Evolutionary conservation across 805 yeast genomes (phyloP), one percentile per base, ranked within the genome.

Genomic region (Candida silvatica): DNA sequence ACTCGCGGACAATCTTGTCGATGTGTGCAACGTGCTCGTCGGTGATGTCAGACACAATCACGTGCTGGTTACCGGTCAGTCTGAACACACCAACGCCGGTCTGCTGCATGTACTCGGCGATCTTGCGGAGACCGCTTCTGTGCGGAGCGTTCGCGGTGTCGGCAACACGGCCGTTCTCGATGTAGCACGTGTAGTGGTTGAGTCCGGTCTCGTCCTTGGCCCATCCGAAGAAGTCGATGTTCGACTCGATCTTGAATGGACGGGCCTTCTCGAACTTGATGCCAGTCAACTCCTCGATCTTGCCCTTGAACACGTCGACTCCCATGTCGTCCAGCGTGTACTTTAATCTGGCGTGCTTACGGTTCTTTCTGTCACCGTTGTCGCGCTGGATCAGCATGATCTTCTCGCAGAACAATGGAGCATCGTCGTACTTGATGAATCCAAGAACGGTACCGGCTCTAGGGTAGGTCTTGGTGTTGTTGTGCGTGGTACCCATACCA

Each of bases 401-500:
- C 67, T 84, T 84, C 61, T 90, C 96, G 59, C 95, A 84, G 16
- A 80, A 95, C 34, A 71, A 60, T 42, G 75, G 77, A 32, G 85
- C 69, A 56, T 86, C 73, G 34, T 79, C 88, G 41, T 67, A 66
- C 4, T 74, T 44, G 32, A 79, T 77, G 52, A 64, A 90, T 19
- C 97, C 97, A 45, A 90, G 71, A 61, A 76, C 63, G 15, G 95
- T 80, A 43, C 95, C 97, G 5, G 95, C 75, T 64, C 97, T 75
- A 50, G 97, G 97, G 56, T 90, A 90, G 0, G 97, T 90, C 70
- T 90, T 90, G 54, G 80, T 81, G 67, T 90, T 90, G 71, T 88
- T 90, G 59, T 90, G 97, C 11, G 97, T 90, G 28, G 94, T 75
- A 51, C 97, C 97, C 97, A 90, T 90, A 70, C 97, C 97, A 66